phyloP scores from a whole-genome alignment of 768 basidiomycete genomes.

The Xerocomellus intermedius region DNA sequence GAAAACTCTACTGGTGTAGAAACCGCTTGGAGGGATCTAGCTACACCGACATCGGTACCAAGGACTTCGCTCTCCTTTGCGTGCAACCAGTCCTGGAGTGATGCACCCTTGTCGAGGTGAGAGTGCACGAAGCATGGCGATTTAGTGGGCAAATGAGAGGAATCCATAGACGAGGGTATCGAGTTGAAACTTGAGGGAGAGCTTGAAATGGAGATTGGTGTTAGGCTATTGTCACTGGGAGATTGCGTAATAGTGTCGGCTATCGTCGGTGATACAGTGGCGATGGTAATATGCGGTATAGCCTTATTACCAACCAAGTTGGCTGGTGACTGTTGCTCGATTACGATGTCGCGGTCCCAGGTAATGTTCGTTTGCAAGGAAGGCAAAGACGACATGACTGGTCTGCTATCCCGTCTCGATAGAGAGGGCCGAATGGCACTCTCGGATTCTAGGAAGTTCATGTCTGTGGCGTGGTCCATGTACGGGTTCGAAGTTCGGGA shows the following conservation, averaged over 20 bases:
- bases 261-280: conserved; percentile 18
- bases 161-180: conserved; percentile 28
- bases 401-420: conserved; percentile 35
- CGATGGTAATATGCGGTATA: neutral
- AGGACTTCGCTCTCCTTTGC: conserved; percentile 29
- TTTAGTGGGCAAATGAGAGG: conserved; percentile 26
- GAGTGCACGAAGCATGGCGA: conserved; percentile 96
- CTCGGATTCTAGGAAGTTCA: conserved; percentile 11
- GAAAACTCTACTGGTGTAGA: conserved; percentile 18
- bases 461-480: conserved; percentile 10
- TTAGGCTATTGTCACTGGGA: neutral
- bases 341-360: conserved; percentile 36
- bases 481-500: conserved; percentile 20
- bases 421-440: conserved; percentile 37
- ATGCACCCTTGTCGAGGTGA: conserved; percentile 78
- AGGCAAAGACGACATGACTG: conserved; percentile 21
- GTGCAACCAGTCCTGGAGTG: conserved; percentile 73
- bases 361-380: conserved; percentile 34
- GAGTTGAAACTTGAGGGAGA: conserved; percentile 29
- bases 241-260: conserved; percentile 18
- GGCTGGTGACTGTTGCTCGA: conserved; percentile 33
- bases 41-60: conserved; percentile 45
- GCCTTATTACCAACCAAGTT: conserved; percentile 20
- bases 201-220: conserved; percentile 25
- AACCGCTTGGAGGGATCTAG: conserved; percentile 39